A percentile compares a stretch with the other conserved stretches of the same genome.
phyloP scores from a whole-genome alignment of 805 yeast species.

The Lipomyces orientalis region DNA sequence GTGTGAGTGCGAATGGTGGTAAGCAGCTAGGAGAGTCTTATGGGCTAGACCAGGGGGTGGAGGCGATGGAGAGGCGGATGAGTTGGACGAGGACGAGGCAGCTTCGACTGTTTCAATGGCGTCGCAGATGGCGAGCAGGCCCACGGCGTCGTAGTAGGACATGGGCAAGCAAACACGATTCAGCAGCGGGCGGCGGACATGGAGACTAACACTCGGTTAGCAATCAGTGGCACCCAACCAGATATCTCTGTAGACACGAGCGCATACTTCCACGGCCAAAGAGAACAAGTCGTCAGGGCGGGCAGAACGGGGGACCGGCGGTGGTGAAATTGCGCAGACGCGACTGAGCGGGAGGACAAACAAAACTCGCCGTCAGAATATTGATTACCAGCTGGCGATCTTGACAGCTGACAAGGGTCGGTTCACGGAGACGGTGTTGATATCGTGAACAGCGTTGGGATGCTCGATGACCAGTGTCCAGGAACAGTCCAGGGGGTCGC shows the following conservation, averaged over 20 bases:
- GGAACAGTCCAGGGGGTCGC: not conserved
- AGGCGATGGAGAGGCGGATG: slow-evolving; percentile 21
- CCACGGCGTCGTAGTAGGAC: slow-evolving; percentile 49
- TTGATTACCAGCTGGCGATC: slow-evolving; percentile 2
- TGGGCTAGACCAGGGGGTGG: slow-evolving; percentile 21
- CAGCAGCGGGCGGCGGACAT: slow-evolving; percentile 23
- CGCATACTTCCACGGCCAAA: slow-evolving; percentile 8
- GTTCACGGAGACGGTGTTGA: not conserved
- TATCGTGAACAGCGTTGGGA: not conserved
- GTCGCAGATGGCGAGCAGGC: slow-evolving; percentile 50
- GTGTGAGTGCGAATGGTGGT: slow-evolving; percentile 22
- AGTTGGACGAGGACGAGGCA: slow-evolving; percentile 40
- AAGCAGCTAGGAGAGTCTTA: slow-evolving; percentile 3
- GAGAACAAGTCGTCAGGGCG: not conserved
- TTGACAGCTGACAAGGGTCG: not conserved
- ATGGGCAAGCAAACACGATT: slow-evolving; percentile 29
- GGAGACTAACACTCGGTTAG: slow-evolving; percentile 1
- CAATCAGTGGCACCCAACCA: not conserved
- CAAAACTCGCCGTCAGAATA: not conserved
- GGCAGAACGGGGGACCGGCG: slow-evolving; percentile 7
- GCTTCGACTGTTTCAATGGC: slow-evolving; percentile 49
- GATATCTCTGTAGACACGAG: not conserved
- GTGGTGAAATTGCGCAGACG: slow-evolving; percentile 1
- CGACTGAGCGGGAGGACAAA: not conserved
- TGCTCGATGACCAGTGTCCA: not conserved